Evolutionary conservation across 2,329 filamentous ascomycete genomes (phyloP).

Genomic region (Pseudogymnoascus sp.): DNA sequence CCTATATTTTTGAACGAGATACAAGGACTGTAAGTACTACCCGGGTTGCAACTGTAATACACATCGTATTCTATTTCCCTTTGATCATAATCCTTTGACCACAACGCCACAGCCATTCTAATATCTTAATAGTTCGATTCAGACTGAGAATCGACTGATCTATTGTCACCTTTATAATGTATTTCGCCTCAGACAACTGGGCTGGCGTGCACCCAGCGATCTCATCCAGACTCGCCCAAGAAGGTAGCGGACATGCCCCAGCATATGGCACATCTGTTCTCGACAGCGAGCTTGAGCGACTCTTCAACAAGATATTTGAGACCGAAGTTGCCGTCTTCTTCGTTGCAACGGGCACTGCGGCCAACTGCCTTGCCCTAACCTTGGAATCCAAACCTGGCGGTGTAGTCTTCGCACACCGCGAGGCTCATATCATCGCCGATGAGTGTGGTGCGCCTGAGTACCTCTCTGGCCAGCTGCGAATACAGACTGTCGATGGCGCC

Average conservation of each 20-base stretch:
- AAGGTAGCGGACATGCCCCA: not conserved
- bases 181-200: not conserved
- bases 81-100: not conserved
- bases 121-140: not conserved
- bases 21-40: not conserved
- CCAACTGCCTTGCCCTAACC: not conserved
- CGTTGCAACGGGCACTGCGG: not conserved
- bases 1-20: not conserved
- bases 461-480: not conserved
- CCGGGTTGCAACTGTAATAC: not conserved
- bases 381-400: not conserved
- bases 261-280: not conserved
- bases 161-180: not conserved
- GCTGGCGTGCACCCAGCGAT: not conserved
- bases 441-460: not conserved
- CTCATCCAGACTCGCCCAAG: not conserved
- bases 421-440: not conserved
- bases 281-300: not conserved
- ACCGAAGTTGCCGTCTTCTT: not conserved
- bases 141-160: not conserved
- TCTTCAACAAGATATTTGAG: not conserved
- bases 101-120: not conserved
- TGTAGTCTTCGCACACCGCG: not conserved
- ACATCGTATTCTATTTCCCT: not conserved
- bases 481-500: not conserved